Base-by-base conservation (phyloP, 1,284 basidiomycete genomes). In the Puccinia triticina region DNA sequence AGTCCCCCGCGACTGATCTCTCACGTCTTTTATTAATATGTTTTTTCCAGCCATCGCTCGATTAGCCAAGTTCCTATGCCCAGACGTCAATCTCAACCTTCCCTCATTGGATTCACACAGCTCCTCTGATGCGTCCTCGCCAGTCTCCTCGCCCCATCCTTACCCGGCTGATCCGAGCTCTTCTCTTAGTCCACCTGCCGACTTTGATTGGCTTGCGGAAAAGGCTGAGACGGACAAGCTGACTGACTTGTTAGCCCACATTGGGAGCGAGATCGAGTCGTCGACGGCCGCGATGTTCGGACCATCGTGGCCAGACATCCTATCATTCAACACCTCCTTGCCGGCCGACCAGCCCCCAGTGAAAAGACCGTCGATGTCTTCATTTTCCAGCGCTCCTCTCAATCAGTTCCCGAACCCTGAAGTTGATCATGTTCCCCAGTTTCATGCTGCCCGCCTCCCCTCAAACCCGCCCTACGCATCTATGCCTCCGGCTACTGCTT, bases 171-270 rank as follows among this genome's bases (percentile, higher is more conserved):
- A 81, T 10, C 43, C 4, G 37, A 50, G 32, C 48, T 67, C 78
- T 18, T 61, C 78, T 23, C 32, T 72, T 40, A 73, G 67, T n/a
- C 78, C 67, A 4, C 53, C 53, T 4, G 61, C 55, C 26, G 78
- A 81, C n/a, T 32, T 81, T 64, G 78, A 81, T 7, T 81, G 78
- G 78, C 69, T 81, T 29, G 78, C 69, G 34, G 78, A 81, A 2
- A 72, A 81, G 74, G 53, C 69, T 11, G 78, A 81, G 69, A 57
- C 78, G 43, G 57, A 81, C 66, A 81, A 81, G 69, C 64, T 81
- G 34, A 81, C 78, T 5, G 69, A 81, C n/a, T 29, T 81, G 37
- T 29, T 81, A 10, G 78, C 78, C n/a, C 34, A 40, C 16, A 81
- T 81, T 64, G 78, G 78, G 46, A 74, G 34, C 37, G 78, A 81